Conservation (phyloP, 306 rosid genomes). For the Lagenaria siceraria region DNA sequence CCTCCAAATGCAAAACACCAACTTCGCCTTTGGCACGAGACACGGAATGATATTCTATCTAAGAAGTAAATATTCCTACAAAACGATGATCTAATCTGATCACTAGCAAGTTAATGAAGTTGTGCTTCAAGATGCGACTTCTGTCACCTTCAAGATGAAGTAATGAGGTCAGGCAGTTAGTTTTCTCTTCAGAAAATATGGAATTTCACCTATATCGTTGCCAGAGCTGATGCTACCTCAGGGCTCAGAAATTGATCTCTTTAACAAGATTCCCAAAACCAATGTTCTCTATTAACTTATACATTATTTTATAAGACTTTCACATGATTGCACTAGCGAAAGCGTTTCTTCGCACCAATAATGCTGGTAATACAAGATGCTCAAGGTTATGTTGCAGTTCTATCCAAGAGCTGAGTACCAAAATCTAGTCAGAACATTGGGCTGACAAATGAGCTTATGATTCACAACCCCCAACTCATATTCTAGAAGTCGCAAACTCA, state of each 20-base stretch:
- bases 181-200: too few relatives aligned
- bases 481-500: not conserved
- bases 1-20: too few relatives aligned
- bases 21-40: not conserved
- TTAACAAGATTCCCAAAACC: not conserved
- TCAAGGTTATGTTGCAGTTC: not conserved
- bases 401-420: not conserved
- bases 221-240: not conserved
- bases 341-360: not conserved
- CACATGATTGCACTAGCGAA: not conserved
- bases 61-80: too few relatives aligned
- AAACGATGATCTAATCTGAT: not conserved
- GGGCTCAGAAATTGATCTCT: not conserved
- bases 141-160: not conserved
- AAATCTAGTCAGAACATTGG: not conserved
- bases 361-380: not conserved
- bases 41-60: too few relatives aligned
- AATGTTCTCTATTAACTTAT: not conserved
- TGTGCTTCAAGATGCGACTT: not conserved
- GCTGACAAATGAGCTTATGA: not conserved
- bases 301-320: not conserved
- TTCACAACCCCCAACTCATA: not conserved
- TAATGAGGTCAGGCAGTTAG: not conserved
- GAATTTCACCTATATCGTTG: not conserved
- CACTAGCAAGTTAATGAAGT: not conserved